Percentiles rank a stretch among this genome's conserved stretches.
phyloP scores from a whole-genome alignment of 2,329 filamentous ascomycete species.

The Diplodia seriata region DNA sequence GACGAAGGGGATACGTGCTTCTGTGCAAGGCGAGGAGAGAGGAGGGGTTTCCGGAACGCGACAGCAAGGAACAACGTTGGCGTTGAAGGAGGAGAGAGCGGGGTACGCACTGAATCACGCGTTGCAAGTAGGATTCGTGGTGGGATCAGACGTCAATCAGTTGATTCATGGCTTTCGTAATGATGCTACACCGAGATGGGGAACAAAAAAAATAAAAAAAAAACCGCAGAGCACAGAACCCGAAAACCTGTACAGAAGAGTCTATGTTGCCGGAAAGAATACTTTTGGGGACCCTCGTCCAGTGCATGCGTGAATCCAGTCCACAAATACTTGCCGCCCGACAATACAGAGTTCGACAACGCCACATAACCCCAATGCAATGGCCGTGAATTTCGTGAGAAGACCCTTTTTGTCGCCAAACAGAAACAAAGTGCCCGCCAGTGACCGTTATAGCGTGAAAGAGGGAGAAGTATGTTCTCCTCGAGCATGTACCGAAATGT shows the following conservation, averaged over 20 bases:
- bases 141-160: not conserved
- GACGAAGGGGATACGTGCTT: slow-evolving; percentile 2
- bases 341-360: slow-evolving; percentile 2
- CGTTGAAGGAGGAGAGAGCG: not conserved
- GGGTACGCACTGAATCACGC: not conserved
- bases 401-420: not conserved
- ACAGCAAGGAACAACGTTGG: slow-evolving; percentile 9
- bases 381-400: slow-evolving; percentile 22
- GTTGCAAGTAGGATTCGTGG: not conserved
- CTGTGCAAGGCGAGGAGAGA: not conserved
- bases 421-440: not conserved
- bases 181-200: slow-evolving; percentile 16
- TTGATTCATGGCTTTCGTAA: slow-evolving; percentile 16
- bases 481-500: slow-evolving; percentile 16
- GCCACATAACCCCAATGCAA: slow-evolving; percentile 5
- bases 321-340: not conserved
- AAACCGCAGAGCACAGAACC: not conserved
- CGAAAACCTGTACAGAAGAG: slow-evolving; percentile 1
- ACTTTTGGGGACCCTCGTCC: slow-evolving; percentile 11
- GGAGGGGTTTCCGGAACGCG: not conserved
- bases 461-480: not conserved
- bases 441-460: not conserved
- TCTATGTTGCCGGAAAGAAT: slow-evolving; percentile 16
- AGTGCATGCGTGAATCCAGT: not conserved
- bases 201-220: not conserved